phyloP scores from a whole-genome alignment of 768 basidiomycete species.

The Mycena capillaripes region DNA sequence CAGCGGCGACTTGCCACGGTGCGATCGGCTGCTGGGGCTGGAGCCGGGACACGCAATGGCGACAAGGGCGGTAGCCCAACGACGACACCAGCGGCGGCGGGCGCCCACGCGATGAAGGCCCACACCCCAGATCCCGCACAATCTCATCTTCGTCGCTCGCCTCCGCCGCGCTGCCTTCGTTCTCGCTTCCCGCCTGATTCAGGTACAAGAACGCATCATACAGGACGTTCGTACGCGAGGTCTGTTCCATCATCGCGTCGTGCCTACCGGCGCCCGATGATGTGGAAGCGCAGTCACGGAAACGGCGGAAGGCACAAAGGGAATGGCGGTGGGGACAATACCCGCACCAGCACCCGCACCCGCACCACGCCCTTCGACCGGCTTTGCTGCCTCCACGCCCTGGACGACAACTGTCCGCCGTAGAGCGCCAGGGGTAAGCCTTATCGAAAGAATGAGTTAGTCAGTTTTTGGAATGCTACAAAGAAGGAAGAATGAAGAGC shows the following conservation, averaged over 20 bases:
- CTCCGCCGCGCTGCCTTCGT: too few species aligned
- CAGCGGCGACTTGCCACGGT: slow-evolving; percentile 30
- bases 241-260: slow-evolving; percentile 78
- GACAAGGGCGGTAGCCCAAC: too few species aligned
- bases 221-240: slow-evolving; percentile 81
- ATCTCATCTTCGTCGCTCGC: slow-evolving; percentile 73
- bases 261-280: slow-evolving; percentile 50
- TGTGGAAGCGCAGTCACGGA: too few species aligned
- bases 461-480: slow-evolving; percentile 45
- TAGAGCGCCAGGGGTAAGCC: slow-evolving; percentile 56
- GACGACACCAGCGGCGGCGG: too few species aligned
- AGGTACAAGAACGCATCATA: too few species aligned
- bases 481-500: slow-evolving; percentile 43
- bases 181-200: slow-evolving; percentile 52
- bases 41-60: slow-evolving; percentile 27
- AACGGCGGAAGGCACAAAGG: too few species aligned
- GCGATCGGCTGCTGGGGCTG: slow-evolving; percentile 14
- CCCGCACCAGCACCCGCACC: not conserved
- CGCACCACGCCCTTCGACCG: not conserved
- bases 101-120: too few species aligned
- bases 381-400: slow-evolving; percentile 39
- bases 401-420: slow-evolving; percentile 53
- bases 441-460: slow-evolving; percentile 39
- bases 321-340: not conserved
- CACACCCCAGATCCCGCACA: slow-evolving; percentile 79